Conservation (phyloP, 495 filamentous ascomycete genomes). For the Zalerion maritima region DNA sequence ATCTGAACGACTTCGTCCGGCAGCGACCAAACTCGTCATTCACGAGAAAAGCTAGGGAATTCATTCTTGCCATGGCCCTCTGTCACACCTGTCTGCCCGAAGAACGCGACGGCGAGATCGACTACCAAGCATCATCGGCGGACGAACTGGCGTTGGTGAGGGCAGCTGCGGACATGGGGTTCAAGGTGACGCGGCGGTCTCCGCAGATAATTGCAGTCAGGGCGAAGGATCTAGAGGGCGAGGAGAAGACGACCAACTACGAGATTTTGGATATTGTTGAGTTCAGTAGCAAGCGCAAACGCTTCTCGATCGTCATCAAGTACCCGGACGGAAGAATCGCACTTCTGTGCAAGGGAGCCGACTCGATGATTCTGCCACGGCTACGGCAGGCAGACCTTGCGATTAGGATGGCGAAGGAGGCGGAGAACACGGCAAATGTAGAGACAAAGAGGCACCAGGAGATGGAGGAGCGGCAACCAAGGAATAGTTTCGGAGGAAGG, state of each 20-base stretch:
- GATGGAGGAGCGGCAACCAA: slow-evolving; percentile 26
- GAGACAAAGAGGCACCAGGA: slow-evolving; percentile 25
- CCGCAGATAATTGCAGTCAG: slow-evolving; percentile 22
- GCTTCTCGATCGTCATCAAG: slow-evolving; percentile 82
- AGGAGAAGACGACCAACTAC: slow-evolving; percentile 45
- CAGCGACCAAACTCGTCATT: slow-evolving; percentile 64
- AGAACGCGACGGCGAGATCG: slow-evolving; percentile 41
- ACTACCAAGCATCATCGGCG: slow-evolving; percentile 78
- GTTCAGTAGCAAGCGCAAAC: slow-evolving; percentile 77
- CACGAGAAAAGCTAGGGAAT: slow-evolving; percentile 63
- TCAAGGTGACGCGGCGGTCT: slow-evolving; percentile 47
- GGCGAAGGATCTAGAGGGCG: slow-evolving; percentile 19
- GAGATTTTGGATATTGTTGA: slow-evolving; percentile 76
- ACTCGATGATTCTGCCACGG: slow-evolving; percentile 58
- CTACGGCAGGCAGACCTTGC: slow-evolving; percentile 58
- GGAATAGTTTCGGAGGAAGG: slow-evolving; percentile 43
- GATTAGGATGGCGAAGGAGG: slow-evolving; percentile 56
- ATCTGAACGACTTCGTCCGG: slow-evolving; percentile 62
- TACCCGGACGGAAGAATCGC: slow-evolving; percentile 73
- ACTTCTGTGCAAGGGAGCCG: slow-evolving; percentile 80
- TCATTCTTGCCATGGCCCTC: slow-evolving; percentile 69
- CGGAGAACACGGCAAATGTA: slow-evolving; percentile 52
- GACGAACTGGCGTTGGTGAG: slow-evolving; percentile 73
- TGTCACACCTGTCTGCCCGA: slow-evolving; percentile 89
- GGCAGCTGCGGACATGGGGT: slow-evolving; percentile 73